Evolutionary conservation across 2,329 filamentous ascomycete genomes (phyloP).

Genomic region (Scytalidium lignicola): DNA sequence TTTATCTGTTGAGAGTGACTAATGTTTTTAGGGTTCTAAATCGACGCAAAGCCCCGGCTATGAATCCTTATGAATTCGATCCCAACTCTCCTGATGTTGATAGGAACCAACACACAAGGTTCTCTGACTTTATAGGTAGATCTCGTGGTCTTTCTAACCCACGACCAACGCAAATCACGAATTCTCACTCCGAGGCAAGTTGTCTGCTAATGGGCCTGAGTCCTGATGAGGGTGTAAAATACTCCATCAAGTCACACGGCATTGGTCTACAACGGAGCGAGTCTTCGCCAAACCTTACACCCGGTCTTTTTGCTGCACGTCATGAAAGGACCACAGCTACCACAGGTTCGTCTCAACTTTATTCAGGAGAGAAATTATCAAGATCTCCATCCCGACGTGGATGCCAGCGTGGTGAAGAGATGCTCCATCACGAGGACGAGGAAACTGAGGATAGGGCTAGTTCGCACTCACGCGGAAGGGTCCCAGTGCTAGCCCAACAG

Average conservation of each 20-base stretch:
- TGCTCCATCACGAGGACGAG: not conserved
- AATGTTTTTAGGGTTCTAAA: not conserved
- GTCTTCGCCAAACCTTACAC: conserved; percentile 3
- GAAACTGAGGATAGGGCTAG: not conserved
- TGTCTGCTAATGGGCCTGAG: not conserved
- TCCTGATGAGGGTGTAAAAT: not conserved
- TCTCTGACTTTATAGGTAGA: conserved; percentile 18
- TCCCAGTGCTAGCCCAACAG: not conserved
- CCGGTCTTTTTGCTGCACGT: not conserved
- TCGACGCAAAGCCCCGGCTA: not conserved
- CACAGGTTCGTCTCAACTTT: not conserved
- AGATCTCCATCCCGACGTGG: not conserved
- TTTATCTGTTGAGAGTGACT: not conserved
- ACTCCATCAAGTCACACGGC: not conserved
- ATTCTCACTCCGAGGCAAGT: conserved; percentile 17
- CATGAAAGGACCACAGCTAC: not conserved
- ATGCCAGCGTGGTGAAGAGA: not conserved
- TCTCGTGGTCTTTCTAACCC: conserved; percentile 8
- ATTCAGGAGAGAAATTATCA: not conserved
- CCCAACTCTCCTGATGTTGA: conserved; percentile 14
- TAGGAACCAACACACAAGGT: conserved; percentile 14
- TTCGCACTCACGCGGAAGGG: not conserved
- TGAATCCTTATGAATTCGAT: conserved; percentile 22
- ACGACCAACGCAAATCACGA: conserved; percentile 15
- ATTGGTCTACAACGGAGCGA: not conserved